Percentiles rank a stretch among this genome's conserved stretches.
These are phyloP conservation scores for Debaryomyces maramus DNA, from an alignment of 805 yeast species.

Conservation along the genomic window DNA sequence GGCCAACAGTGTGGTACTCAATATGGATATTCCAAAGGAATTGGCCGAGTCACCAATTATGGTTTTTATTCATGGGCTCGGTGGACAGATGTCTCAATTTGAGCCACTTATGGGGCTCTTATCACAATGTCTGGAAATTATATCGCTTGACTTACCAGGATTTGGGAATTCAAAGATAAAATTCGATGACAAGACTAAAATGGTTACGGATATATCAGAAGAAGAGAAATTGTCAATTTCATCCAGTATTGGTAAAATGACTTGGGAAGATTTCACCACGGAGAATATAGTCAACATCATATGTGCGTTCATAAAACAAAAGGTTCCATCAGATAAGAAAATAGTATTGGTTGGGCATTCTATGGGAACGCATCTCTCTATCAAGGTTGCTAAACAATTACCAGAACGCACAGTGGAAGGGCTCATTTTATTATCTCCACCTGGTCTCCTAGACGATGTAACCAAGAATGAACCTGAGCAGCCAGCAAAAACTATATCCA, in stretches of 20 bases:
- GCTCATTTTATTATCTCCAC: slow-evolving; percentile 51
- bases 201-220: slow-evolving; percentile 24
- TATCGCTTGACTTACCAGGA: slow-evolving; percentile 84
- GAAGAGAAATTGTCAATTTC: slow-evolving; percentile 34
- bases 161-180: slow-evolving; percentile 58
- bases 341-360: slow-evolving; percentile 66
- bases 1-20: slow-evolving; percentile 15
- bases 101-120: slow-evolving; percentile 68
- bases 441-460: slow-evolving; percentile 33
- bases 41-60: slow-evolving; percentile 56
- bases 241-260: slow-evolving; percentile 27
- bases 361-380: slow-evolving; percentile 62
- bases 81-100: slow-evolving; percentile 87
- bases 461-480: slow-evolving; percentile 4
- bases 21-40: slow-evolving; percentile 28
- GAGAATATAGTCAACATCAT: slow-evolving; percentile 43
- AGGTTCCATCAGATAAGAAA: slow-evolving; percentile 41
- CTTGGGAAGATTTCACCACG: slow-evolving; percentile 42
- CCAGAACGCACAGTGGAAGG: slow-evolving; percentile 45
- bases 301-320: slow-evolving; percentile 34
- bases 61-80: slow-evolving; percentile 81
- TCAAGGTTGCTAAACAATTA: slow-evolving; percentile 43
- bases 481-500: slow-evolving; percentile 3
- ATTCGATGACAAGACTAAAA: slow-evolving; percentile 15
- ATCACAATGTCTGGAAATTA: slow-evolving; percentile 59